Evolutionary conservation across 768 basidiomycete genomes (phyloP), one percentile per base, ranked within the genome.

Genomic region (Mycena alexandri): DNA sequence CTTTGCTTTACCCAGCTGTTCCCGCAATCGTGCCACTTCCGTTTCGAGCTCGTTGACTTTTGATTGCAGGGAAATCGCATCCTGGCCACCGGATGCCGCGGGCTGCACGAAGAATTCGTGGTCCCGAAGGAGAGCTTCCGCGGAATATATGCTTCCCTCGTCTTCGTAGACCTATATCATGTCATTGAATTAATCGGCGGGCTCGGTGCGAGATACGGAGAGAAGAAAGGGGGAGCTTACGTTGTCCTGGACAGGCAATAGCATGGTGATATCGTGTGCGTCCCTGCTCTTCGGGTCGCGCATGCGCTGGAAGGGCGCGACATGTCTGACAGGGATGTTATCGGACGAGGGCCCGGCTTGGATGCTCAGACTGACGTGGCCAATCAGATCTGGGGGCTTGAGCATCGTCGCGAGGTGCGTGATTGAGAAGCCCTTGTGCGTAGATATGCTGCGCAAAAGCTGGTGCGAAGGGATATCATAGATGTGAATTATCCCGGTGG

Each of bases 391-490:
- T 19, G 89, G 86, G 2, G 97, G 98, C 71, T 92, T 93, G 54
- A 96, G 84, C 79, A 99, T 85, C 3, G 93, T 92, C 50, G 85
- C 79, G 8, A 99, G 78, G 77, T 89, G 83, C 17, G 93, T 89
- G 75, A 98, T 90, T 36, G 87, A 78, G 71, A 88, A 76, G 48
- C 88, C 87, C 71, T 89, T 91, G 76, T 88, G 91, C 0, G 90
- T 83, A 19, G 87, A 85, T 70, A 98, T 89, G 29, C 92, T 91
- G 51, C 96, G 92, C 29, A 98, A 81, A 33, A 90, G 88, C 75
- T 99, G 96, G 74, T 96, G 94, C 0, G 97, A 97, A 2, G 94
- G 89, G 34, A 97, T 86, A 68, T 98, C 93, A 76, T 96, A 95
- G 43, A 95, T 77, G 63, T 94, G 86, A 55, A 98, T 86, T 14